These are phyloP conservation scores for Geosmithia putterillii DNA, from an alignment of 2,329 filamentous ascomycete species.

Conservation along the genomic window DNA sequence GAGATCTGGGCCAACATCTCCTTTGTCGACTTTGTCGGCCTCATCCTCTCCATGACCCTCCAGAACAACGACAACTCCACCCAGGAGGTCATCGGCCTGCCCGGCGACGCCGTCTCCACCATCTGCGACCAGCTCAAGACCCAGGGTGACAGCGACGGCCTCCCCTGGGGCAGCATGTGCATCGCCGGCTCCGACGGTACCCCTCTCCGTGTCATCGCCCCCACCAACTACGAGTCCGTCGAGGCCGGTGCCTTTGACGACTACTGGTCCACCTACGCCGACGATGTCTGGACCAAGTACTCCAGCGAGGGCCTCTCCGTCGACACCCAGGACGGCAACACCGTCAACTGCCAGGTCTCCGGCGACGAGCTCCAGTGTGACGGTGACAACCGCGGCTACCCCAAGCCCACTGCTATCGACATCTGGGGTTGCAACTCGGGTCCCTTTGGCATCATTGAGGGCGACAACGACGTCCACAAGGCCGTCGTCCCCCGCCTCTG, in stretches of 20 bases:
- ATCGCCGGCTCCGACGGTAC: conserved; percentile 21
- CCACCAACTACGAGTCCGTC: conserved; percentile 24
- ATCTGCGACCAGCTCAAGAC: conserved; percentile 27
- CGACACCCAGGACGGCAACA: conserved; percentile 24
- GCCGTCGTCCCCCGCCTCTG: conserved; percentile 35
- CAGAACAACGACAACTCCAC: conserved; percentile 18
- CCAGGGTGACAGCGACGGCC: conserved; percentile 23
- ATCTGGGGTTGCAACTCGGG: conserved; percentile 40
- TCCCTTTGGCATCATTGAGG: conserved; percentile 23
- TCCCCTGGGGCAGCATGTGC: conserved; percentile 32
- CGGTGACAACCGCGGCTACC: conserved; percentile 28
- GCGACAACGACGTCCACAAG: conserved; percentile 25
- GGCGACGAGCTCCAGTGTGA: conserved; percentile 23
- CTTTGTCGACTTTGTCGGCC: conserved; percentile 37
- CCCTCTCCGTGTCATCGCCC: conserved; percentile 30
- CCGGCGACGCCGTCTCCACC: conserved; percentile 16
- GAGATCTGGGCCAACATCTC: conserved; percentile 34
- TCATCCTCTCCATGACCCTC: conserved; percentile 37
- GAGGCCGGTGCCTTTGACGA: conserved; percentile 20
- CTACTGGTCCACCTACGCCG: conserved; percentile 32
- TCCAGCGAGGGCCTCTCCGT: conserved; percentile 22
- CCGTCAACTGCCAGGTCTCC: conserved; percentile 23
- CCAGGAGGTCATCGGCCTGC: conserved; percentile 27
- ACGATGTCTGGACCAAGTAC: conserved; percentile 33
- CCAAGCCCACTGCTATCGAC: conserved; percentile 28